A percentile compares a stretch with the other conserved stretches of the same genome.
These are phyloP conservation scores for Tuber umbilicatum DNA, from an alignment of 495 filamentous ascomycete genomes.

Conservation along the genomic window DNA sequence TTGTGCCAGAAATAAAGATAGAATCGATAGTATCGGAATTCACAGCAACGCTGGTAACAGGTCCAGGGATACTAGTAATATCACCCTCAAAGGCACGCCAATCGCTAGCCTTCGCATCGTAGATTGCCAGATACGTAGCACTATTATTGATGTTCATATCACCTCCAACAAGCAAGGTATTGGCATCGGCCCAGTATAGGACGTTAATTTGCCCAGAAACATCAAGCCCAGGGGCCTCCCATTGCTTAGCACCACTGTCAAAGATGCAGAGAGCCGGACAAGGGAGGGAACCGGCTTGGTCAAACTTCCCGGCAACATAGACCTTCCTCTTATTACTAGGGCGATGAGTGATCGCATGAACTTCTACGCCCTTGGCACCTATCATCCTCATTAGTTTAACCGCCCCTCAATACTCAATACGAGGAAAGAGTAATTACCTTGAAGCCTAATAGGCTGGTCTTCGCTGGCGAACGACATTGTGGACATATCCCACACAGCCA, in stretches of 20 bases:
- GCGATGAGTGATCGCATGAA: conserved; percentile 65
- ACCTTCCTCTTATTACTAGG: conserved; percentile 59
- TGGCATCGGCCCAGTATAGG: conserved; percentile 66
- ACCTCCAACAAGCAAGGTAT: conserved; percentile 67
- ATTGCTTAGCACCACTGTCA: conserved; percentile 59
- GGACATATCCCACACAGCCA: conserved; percentile 70
- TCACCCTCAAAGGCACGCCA: conserved; percentile 66
- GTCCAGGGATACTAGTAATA: conserved; percentile 60
- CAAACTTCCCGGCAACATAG: conserved; percentile 80
- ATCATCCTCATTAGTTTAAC: conserved; percentile 1
- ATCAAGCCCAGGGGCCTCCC: conserved; percentile 66
- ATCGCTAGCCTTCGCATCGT: conserved; percentile 54
- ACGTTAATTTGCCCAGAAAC: conserved; percentile 61
- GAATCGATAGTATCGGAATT: conserved; percentile 61
- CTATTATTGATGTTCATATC: conserved; percentile 62
- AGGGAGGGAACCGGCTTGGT: conserved; percentile 69
- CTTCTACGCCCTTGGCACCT: conserved; percentile 60
- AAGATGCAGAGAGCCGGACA: conserved; percentile 79
- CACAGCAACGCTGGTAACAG: conserved; percentile 59
- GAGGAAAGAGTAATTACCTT: conserved; percentile 14
- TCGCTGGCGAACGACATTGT: conserved; percentile 51
- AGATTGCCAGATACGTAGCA: conserved; percentile 63
- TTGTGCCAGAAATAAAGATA: conserved; percentile 72
- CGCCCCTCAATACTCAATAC: background rate
- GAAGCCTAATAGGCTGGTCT: conserved; percentile 33